Percentiles rank a stretch among this genome's conserved stretches.
phyloP scores from a whole-genome alignment of 1,139 yeast species.

The Hyphopichia buzzinii region DNA sequence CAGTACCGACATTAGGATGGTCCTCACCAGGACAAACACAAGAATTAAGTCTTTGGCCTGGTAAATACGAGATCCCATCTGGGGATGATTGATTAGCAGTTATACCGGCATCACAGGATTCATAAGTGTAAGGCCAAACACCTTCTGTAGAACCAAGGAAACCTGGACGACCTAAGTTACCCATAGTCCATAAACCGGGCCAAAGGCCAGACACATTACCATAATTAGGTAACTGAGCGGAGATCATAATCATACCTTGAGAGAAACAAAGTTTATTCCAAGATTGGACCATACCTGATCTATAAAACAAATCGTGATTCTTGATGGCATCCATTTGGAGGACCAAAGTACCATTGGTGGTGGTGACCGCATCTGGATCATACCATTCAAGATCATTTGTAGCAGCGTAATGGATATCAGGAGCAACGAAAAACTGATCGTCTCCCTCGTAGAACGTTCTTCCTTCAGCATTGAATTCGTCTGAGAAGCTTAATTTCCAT shows the following conservation, averaged over 20 bases:
- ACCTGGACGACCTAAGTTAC: conserved; percentile 29
- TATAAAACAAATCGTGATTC: conserved; percentile 25
- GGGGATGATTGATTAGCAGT: conserved; percentile 31
- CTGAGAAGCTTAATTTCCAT: conserved; percentile 28
- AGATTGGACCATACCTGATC: conserved; percentile 30
- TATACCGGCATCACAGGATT: conserved; percentile 31
- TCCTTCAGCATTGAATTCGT: conserved; percentile 28
- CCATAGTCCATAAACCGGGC: conserved; percentile 35
- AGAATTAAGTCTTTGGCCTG: conserved; percentile 24
- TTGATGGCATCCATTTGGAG: conserved; percentile 27
- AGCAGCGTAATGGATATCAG: conserved; percentile 27
- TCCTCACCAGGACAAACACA: conserved; percentile 26
- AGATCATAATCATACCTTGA: conserved; percentile 23
- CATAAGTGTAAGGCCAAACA: conserved; percentile 31
- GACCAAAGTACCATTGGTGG: conserved; percentile 24
- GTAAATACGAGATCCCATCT: conserved; percentile 29
- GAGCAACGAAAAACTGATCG: conserved; percentile 29
- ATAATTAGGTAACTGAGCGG: conserved; percentile 25
- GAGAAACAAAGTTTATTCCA: conserved; percentile 31
- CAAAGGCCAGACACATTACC: conserved; percentile 28
- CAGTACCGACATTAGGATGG: conserved; percentile 27
- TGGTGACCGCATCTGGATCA: conserved; percentile 31
- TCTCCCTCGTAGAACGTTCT: conserved; percentile 30
- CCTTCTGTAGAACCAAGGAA: conserved; percentile 27
- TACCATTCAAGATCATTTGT: conserved; percentile 33